phyloP scores from a whole-genome alignment of 2,329 filamentous ascomycete species.

The Cladophialophora exuberans region DNA sequence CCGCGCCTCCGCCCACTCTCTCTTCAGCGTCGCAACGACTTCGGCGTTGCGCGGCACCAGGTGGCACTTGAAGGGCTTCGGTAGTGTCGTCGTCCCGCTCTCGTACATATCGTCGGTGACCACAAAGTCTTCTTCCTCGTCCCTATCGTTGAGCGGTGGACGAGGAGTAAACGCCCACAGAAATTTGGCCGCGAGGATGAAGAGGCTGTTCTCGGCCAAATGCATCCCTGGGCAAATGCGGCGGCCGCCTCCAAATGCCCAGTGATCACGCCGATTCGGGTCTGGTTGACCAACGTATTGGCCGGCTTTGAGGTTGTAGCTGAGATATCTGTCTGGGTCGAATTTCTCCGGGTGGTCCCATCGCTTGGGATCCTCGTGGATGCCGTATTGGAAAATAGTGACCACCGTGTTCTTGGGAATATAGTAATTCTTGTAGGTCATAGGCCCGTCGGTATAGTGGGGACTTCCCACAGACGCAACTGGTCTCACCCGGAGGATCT shows the following conservation, averaged over 20 bases:
- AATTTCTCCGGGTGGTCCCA: constrained; percentile 42
- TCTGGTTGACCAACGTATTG: constrained; percentile 38
- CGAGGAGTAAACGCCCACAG: constrained; percentile 57
- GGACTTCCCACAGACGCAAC: constrained; percentile 44
- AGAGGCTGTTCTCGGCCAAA: constrained; percentile 55
- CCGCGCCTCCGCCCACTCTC: constrained; percentile 35
- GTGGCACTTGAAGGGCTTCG: constrained; percentile 38
- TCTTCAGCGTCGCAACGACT: constrained; percentile 30
- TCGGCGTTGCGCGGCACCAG: constrained; percentile 36
- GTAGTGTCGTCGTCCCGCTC: constrained; percentile 37
- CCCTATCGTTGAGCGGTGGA: constrained; percentile 17
- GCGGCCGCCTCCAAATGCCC: constrained; percentile 51
- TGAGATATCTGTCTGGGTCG: constrained; percentile 37
- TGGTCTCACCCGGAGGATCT: constrained; percentile 50
- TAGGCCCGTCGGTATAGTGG: constrained; percentile 53
- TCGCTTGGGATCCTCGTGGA: constrained; percentile 52
- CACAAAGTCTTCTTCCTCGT: constrained; percentile 35
- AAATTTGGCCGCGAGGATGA: constrained; percentile 49
- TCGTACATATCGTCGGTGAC: constrained; percentile 41
- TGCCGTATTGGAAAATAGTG: constrained; percentile 47
- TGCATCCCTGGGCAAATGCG: constrained; percentile 46
- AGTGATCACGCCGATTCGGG: constrained; percentile 45
- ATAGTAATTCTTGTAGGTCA: constrained; percentile 53
- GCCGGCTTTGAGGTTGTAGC: constrained; percentile 35
- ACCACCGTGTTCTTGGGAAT: constrained; percentile 54